Conservation (phyloP, 805 yeast genomes). For the Wickerhamomyces tratensis region DNA sequence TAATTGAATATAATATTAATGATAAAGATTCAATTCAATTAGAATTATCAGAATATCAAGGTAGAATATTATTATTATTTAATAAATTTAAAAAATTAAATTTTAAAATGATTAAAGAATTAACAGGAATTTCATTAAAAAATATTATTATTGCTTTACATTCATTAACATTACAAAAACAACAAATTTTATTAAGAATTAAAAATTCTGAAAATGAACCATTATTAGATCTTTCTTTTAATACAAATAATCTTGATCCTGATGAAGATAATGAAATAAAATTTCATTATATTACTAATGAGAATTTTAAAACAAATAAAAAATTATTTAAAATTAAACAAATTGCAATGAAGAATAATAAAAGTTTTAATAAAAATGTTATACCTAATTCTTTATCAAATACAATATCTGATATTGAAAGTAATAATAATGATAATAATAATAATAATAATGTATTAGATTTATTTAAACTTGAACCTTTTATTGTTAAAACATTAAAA, state of each 20-base stretch:
- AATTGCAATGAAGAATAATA: slow-evolving; percentile 6
- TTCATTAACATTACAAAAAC: slow-evolving; percentile 14
- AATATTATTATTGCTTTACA: slow-evolving; percentile 10
- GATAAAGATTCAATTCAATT: slow-evolving; percentile 6
- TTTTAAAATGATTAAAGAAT: slow-evolving; percentile 6
- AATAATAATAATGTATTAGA: background rate
- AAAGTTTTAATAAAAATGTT: no score
- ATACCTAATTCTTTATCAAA: no score
- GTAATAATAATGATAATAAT: background rate
- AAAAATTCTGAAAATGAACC: background rate
- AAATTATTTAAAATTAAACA: slow-evolving; percentile 8
- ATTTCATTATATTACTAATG: slow-evolving; percentile 7
- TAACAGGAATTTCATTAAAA: slow-evolving; percentile 7
- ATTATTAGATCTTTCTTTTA: no score
- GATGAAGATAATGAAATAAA: slow-evolving; percentile 1
- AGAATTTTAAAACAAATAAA: slow-evolving; percentile 8
- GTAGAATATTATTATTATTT: slow-evolving; percentile 11
- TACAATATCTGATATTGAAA: background rate
- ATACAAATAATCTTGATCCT: no score
- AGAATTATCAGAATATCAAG: slow-evolving; percentile 12
- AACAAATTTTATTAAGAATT: slow-evolving; percentile 8
- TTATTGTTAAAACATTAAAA: slow-evolving; percentile 13
- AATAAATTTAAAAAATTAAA: slow-evolving; percentile 8
- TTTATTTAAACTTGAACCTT: slow-evolving; percentile 7
- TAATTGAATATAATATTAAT: no score